Conservation (phyloP, 495 filamentous ascomycete genomes). For the Lindgomyces ingoldianus region DNA sequence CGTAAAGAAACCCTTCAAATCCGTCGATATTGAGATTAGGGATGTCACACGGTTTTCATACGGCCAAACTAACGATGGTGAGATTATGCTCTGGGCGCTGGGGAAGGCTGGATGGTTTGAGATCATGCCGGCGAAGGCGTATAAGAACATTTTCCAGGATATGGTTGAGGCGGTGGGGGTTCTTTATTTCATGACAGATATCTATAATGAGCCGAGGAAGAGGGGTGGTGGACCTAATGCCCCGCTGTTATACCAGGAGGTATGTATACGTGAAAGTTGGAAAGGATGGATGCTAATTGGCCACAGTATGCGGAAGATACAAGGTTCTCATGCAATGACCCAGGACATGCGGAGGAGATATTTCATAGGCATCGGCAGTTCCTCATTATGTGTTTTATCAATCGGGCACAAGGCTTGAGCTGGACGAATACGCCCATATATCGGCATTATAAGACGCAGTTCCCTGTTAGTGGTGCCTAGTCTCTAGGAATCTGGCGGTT, state of each 20-base stretch:
- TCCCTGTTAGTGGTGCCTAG: slow-evolving; percentile 42
- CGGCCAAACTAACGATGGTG: slow-evolving; percentile 62
- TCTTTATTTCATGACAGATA: slow-evolving; percentile 67
- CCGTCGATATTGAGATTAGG: slow-evolving; percentile 60
- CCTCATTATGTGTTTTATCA: slow-evolving; percentile 61
- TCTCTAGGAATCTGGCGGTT: neutral
- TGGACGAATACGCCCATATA: slow-evolving; percentile 60
- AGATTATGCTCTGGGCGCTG: slow-evolving; percentile 70
- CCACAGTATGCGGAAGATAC: slow-evolving; percentile 36
- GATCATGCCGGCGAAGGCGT: slow-evolving; percentile 63
- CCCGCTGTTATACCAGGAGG: slow-evolving; percentile 41
- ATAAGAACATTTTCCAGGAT: slow-evolving; percentile 60
- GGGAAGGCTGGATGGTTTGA: slow-evolving; percentile 80
- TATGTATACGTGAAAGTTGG: neutral
- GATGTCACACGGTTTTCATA: slow-evolving; percentile 68
- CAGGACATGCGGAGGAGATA: slow-evolving; percentile 52
- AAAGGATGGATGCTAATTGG: slow-evolving; percentile 12
- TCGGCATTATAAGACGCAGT: slow-evolving; percentile 54
- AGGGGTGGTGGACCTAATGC: slow-evolving; percentile 33
- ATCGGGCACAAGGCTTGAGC: slow-evolving; percentile 54
- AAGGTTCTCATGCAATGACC: slow-evolving; percentile 34
- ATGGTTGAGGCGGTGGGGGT: slow-evolving; percentile 71
- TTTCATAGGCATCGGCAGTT: slow-evolving; percentile 59
- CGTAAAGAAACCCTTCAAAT: slow-evolving; percentile 27
- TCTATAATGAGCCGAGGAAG: slow-evolving; percentile 38